Base-by-base conservation (phyloP, 345 rosid species). In the Arabis hirsuta region DNA sequence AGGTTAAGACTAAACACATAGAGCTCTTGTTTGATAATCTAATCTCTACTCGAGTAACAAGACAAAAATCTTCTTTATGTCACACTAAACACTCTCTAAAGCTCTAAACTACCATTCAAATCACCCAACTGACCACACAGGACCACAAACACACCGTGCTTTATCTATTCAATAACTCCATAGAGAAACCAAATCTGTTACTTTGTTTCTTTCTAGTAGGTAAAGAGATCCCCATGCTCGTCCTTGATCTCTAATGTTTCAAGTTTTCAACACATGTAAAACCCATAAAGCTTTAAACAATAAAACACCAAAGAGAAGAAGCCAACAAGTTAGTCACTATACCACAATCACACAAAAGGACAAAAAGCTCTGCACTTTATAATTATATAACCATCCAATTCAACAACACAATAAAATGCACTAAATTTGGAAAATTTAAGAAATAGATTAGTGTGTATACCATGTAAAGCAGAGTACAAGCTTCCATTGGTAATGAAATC, bases 401-500 rank as follows among this genome's bases (percentile, higher is more conserved):
- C 36, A 32, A 32, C 2, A 32, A 32, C 36, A 32, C 36, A 32
- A 22, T 12, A 3, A 0, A 24, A 31, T 27, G 12, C 22, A 26
- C 1, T 24, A 14, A 45, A 69, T 1, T 9, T 47, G 0, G 22
- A 46, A 22, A 0, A 22, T 22, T 22, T 22, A 22, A 8, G n/a
- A 8, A 19, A 12, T 3, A 34, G 61, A 12, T 53, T 26, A 58
- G 73, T 58, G 52, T 6, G 48, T 1, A 72, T 67, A 69, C 87
- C 72, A 74, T 74, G 78, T 26, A 91, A 87, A 24, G 96, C 98
- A 56, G 70, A 79, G 59, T 85, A 86, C 76, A 95, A 80, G 79
- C 86, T 95, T 80, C 98, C 98, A 73, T 86, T 90, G 69, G 81
- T 82, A 64, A 95, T 84, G 69, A 82, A 91, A 66, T 91, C 97